Conservation (phyloP, 257 asterid species). For the Cynanchum wilfordii region DNA sequence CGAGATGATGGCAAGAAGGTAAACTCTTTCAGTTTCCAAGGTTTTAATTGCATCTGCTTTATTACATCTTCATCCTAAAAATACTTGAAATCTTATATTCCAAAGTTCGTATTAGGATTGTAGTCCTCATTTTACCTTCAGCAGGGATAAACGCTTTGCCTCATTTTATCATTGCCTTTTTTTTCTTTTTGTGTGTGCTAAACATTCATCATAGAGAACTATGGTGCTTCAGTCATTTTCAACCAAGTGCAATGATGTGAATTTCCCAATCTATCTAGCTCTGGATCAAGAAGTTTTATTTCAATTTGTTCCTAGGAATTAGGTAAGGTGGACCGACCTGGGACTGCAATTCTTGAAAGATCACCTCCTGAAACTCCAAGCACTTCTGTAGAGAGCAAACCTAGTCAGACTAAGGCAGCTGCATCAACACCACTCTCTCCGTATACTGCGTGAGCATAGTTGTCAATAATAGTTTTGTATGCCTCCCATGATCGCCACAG, state of each 20-base stretch:
- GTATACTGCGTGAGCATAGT: conserved; percentile 53
- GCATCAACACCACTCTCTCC: conserved; percentile 55
- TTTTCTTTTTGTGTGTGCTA: too few species aligned
- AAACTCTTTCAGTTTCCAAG: conserved; percentile 6
- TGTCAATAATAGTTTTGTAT: neutral
- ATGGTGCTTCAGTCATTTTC: neutral
- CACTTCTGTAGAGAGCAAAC: conserved; percentile 25
- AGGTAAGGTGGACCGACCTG: conserved; percentile 28
- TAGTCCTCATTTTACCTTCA: neutral
- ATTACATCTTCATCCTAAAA: neutral
- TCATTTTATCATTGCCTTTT: neutral
- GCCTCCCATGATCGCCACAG: neutral
- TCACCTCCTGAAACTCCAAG: conserved; percentile 20
- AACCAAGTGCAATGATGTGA: neutral
- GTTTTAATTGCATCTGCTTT: neutral
- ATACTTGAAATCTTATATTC: neutral
- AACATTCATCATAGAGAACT: neutral
- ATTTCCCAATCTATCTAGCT: neutral
- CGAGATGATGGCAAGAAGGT: conserved; percentile 51
- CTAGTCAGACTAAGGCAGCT: conserved; percentile 33
- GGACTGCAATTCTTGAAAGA: conserved; percentile 31
- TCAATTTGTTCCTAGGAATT: conserved; percentile 36
- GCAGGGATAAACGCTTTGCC: neutral
- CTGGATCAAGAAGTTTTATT: conserved; percentile 6
- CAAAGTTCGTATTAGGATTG: neutral